phyloP scores from a whole-genome alignment of 78 protist genomes.

The Dictyostelium intermedium region DNA sequence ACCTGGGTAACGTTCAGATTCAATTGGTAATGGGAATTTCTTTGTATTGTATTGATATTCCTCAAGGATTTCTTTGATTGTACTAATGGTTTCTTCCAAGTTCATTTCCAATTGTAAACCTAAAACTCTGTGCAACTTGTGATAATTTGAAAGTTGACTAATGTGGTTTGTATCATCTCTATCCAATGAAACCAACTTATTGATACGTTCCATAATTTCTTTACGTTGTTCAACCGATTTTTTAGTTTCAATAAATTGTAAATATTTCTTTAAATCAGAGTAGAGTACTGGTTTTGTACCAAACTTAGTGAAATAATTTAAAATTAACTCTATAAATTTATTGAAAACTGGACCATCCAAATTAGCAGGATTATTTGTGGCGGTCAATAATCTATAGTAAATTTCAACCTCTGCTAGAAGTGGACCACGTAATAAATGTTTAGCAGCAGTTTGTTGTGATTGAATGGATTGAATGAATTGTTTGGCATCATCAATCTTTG shows the following conservation, averaged over 20 bases:
- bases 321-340: neutral
- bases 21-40: neutral
- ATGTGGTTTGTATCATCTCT: neutral
- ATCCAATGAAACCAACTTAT: neutral
- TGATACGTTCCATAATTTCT: neutral
- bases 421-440: constrained; percentile 44
- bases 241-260: neutral
- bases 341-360: neutral
- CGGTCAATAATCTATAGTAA: neutral
- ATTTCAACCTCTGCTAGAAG: constrained; percentile 56
- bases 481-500: neutral
- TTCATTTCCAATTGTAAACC: constrained; percentile 3
- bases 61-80: neutral
- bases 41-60: constrained; percentile 4
- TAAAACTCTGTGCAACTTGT: constrained; percentile 1
- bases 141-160: constrained; percentile 17
- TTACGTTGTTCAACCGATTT: neutral
- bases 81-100: neutral
- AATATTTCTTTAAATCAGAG: constrained; percentile 38
- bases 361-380: neutral
- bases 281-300: constrained; percentile 49
- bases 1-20: constrained; percentile 54
- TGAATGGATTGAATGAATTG: constrained; percentile 13
- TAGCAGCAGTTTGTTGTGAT: neutral
- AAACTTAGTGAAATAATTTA: constrained; percentile 16